phyloP scores from a whole-genome alignment of 2,329 filamentous ascomycete species.

The Aspergillus ochraceoroseus region DNA sequence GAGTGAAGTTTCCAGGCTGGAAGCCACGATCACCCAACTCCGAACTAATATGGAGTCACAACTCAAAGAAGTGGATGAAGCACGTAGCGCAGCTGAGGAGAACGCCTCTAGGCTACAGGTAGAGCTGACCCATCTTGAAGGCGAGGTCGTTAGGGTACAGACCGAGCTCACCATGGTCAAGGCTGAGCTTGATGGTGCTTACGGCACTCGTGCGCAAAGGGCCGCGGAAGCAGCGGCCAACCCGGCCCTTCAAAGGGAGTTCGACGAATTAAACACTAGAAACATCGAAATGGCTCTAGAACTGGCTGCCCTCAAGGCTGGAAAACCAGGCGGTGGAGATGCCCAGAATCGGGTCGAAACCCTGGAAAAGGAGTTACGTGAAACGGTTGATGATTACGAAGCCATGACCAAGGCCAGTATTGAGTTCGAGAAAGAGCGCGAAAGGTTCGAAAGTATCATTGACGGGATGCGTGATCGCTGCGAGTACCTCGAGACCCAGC shows the following conservation, averaged over 20 bases:
- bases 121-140: slow-evolving; percentile 54
- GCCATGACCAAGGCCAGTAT: slow-evolving; percentile 64
- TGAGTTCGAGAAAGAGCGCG: slow-evolving; percentile 66
- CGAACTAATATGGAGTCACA: slow-evolving; percentile 33
- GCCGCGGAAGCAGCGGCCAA: slow-evolving; percentile 61
- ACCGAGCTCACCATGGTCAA: slow-evolving; percentile 84
- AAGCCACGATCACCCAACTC: slow-evolving; percentile 30
- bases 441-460: slow-evolving; percentile 58
- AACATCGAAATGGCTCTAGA: slow-evolving; percentile 48
- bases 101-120: slow-evolving; percentile 42
- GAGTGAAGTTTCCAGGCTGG: slow-evolving; percentile 20
- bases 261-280: slow-evolving; percentile 51
- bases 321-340: slow-evolving; percentile 34
- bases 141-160: slow-evolving; percentile 60
- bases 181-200: slow-evolving; percentile 90
- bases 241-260: slow-evolving; percentile 55
- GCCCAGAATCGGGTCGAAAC: slow-evolving; percentile 48
- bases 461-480: slow-evolving; percentile 61
- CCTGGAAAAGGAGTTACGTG: slow-evolving; percentile 61
- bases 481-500: slow-evolving; percentile 58
- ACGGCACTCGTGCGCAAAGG: slow-evolving; percentile 68
- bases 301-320: slow-evolving; percentile 42
- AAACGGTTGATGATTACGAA: slow-evolving; percentile 66
- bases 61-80: slow-evolving; percentile 27
- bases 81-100: slow-evolving; percentile 33